Base-by-base conservation (phyloP, 176 grass and related monocot genomes). In the Pharus latifolius region DNA sequence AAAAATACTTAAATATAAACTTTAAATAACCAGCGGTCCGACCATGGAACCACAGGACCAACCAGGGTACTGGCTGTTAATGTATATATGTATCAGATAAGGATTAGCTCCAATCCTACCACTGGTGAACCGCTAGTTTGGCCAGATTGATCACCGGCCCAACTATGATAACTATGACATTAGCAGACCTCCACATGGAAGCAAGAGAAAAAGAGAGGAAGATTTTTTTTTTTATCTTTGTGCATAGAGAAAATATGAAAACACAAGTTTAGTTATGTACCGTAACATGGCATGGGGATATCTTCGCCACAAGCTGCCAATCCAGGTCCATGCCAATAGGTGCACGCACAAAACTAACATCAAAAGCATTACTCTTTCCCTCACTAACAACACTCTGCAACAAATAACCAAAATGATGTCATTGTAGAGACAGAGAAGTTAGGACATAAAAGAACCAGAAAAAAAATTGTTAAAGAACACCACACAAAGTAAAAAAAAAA, bases 201-300 rank as follows among this genome's bases (percentile, higher is more conserved):
- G 47, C 49, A 52, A 38, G 35, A 38, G n/a, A 67, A 24, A n/a
- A 24, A 44, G n/a, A 60, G 54, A 40, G 30, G 11, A 18, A 41
- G n/a, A n/a, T n/a, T n/a, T n/a, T n/a, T n/a, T n/a, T n/a, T n/a
- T n/a, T n/a, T n/a, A n/a, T n/a, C n/a, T 33, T 31, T 72, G 56
- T 10, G 57, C 13, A 17, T 37, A 8, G 7, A 78, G 58, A 9
- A 65, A 66, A 22, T 15, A 25, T 14, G 19, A 46, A 77, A 7
- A 25, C 8, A 19, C 15, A 63, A 53, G 17, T 22, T 70, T 73
- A 89, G 77, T 80, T 62, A 75, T 33, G 54, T 93, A 98, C 89
- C 84, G 87, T 90, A 73, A 93, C 87, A 88, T 98, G 84, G 34
- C 94, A 93, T 63, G 94, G 94, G 72, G 94, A 85, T 88, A 93